Base-by-base conservation (phyloP, 352 stramenopile genomes). In the Phytopythium boreale region DNA sequence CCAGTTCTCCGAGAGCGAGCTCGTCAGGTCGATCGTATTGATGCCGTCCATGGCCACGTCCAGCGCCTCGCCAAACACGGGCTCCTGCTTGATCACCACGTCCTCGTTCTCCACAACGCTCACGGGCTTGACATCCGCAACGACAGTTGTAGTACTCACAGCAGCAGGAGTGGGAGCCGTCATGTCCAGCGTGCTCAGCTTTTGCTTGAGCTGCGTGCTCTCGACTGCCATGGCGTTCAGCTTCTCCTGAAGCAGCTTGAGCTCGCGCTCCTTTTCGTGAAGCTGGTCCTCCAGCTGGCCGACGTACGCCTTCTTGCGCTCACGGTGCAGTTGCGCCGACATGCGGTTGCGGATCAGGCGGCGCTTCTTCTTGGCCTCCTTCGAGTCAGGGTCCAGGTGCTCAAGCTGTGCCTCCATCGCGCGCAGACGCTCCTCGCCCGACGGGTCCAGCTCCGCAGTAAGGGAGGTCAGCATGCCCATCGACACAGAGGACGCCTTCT, bases 311-410 rank as follows among this genome's bases (percentile, higher is more conserved):
- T 95, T 95, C 72, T 95, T 95, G 62, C 87, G 87, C 62, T 95
- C 87, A 27, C 87, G 84, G 62, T 95, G 87, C 39, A 95, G 78
- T 63, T 95, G 87, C 20, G 87, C 87, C 59, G 84, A 93, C 87
- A 95, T 95, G 74, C 87, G 87, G 66, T 95, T 95, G 50, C 87
- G 87, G 49, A 95, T 95, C 8, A 95, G 64, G 8, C 87, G 83
- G 24, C 87, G 84, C 73, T 95, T 95, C 77, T 95, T 95, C 80
- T 95, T 95, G 58, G 87, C 85, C 61, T 95, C 87, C 61, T 95
- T 95, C 61, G 87, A 95, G 66, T 95, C 87, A 10, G 87, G 84
- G 56, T 95, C 85, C 50, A 95, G 69, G 55, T 82, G 87, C 66
- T 93, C 81, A 20, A 95, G 71, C 64, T 95, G 87, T 34, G 84